phyloP scores from a whole-genome alignment of 1,284 basidiomycete genomes.

The Malassezia nana region DNA sequence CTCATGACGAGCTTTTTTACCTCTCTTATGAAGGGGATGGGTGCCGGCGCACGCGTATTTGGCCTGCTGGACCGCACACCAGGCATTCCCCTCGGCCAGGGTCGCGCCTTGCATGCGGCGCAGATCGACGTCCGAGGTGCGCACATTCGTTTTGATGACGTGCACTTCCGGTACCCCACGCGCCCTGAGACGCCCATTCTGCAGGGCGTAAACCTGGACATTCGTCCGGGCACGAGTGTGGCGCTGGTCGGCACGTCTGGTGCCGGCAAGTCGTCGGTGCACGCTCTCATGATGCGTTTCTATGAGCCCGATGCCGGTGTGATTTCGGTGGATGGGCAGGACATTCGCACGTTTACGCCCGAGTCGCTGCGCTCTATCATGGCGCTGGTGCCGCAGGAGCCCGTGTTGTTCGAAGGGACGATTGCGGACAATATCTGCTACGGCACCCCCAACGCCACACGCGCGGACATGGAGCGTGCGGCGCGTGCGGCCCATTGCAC shows the following conservation, averaged over 20 bases:
- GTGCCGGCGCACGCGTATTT: conserved; percentile 84
- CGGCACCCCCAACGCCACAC: conserved; percentile 61
- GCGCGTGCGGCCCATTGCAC: conserved; percentile 78
- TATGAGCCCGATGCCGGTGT: conserved; percentile 79
- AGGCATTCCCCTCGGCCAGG: conserved; percentile 29
- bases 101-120: conserved; percentile 14
- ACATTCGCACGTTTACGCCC: conserved; percentile 74
- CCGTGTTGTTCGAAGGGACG: conserved; percentile 58
- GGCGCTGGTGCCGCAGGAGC: conserved; percentile 46
- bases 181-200: conserved; percentile 48
- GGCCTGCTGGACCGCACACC: conserved; percentile 66
- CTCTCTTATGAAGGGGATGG: conserved; percentile 61
- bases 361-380: conserved; percentile 33
- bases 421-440: conserved; percentile 89
- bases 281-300: conserved; percentile 76
- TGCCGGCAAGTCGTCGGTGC: conserved; percentile 69
- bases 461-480: conserved; percentile 74
- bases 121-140: conserved; percentile 15
- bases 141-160: conserved; percentile 48
- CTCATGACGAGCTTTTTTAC: conserved; percentile 51
- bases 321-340: conserved; percentile 74
- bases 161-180: conserved; percentile 50
- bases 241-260: conserved; percentile 49
- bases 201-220: conserved; percentile 46
- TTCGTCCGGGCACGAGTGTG: conserved; percentile 45